Conservation (phyloP, 352 stramenopile species). For the Phytophthora colocasiae region DNA sequence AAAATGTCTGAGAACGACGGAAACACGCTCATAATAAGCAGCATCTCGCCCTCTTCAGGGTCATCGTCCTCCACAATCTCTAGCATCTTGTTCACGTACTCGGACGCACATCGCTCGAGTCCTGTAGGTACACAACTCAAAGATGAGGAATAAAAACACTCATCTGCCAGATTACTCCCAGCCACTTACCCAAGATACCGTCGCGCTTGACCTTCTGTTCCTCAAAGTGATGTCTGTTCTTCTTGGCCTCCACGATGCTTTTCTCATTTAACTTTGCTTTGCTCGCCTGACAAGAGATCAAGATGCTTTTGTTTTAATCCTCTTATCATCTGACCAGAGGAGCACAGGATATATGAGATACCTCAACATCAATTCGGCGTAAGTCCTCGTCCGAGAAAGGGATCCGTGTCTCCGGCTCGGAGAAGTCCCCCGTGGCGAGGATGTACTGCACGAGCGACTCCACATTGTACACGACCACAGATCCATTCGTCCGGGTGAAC, state of each 20-base stretch:
- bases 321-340: conserved; percentile 41
- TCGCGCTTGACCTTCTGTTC: conserved; percentile 85
- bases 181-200: conserved; percentile 70
- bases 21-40: conserved; percentile 86
- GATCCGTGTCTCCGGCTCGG: conserved; percentile 88
- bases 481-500: conserved; percentile 84
- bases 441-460: conserved; percentile 91
- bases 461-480: conserved; percentile 87
- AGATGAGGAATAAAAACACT: too few species aligned
- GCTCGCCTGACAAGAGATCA: conserved; percentile 60
- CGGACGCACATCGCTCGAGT: conserved; percentile 85
- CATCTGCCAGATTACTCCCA: too few species aligned
- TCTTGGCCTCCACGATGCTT: conserved; percentile 79
- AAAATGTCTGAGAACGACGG: conserved; percentile 91
- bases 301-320: conserved; percentile 35
- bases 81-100: conserved; percentile 89
- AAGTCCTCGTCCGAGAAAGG: conserved; percentile 88
- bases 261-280: conserved; percentile 65
- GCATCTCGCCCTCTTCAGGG: conserved; percentile 79
- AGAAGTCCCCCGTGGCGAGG: conserved; percentile 88
- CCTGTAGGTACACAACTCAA: conserved; percentile 35
- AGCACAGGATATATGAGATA: conserved; percentile 41
- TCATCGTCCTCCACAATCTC: conserved; percentile 84
- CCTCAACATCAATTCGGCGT: conserved; percentile 72
- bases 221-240: conserved; percentile 82